These are phyloP conservation scores for Curvularia eragrostidis DNA, from an alignment of 2,329 filamentous ascomycete genomes.

Conservation along the genomic window DNA sequence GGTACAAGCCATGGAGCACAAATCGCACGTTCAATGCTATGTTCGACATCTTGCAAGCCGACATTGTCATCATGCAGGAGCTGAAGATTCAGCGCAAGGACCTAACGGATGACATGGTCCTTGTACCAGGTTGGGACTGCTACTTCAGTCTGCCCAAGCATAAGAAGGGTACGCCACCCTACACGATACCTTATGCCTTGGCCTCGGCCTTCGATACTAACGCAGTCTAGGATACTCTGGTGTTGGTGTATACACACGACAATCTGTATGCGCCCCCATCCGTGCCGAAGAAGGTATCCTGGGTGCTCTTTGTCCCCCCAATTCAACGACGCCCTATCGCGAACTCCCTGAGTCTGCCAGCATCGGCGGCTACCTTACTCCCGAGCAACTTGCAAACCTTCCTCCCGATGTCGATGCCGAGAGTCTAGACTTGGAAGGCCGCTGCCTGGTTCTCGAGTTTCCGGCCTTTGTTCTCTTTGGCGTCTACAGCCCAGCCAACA, in stretches of 20 bases:
- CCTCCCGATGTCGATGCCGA: slow-evolving; percentile 65
- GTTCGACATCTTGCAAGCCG: slow-evolving; percentile 91
- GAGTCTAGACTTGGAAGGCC: slow-evolving; percentile 85
- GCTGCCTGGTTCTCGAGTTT: slow-evolving; percentile 90
- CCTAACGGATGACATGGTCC: slow-evolving; percentile 91
- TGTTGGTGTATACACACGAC: slow-evolving; percentile 94
- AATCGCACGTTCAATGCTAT: slow-evolving; percentile 66
- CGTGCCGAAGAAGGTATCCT: slow-evolving; percentile 93
- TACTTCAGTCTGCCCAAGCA: slow-evolving; percentile 92
- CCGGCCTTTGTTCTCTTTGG: slow-evolving; percentile 93
- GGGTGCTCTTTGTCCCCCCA: slow-evolving; percentile 77
- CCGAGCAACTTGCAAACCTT: slow-evolving; percentile 68
- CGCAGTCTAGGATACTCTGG: slow-evolving; percentile 80
- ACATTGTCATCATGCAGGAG: slow-evolving; percentile 95
- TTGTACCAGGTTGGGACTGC: slow-evolving; percentile 94
- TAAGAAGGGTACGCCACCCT: slow-evolving; percentile 75
- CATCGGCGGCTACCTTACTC: slow-evolving; percentile 86
- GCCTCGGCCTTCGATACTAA: slow-evolving; percentile 19
- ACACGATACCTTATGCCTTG: not conserved
- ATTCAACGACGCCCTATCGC: slow-evolving; percentile 72
- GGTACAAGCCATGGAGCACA: slow-evolving; percentile 60
- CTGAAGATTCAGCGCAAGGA: slow-evolving; percentile 96
- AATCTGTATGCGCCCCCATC: slow-evolving; percentile 81
- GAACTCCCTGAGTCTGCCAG: slow-evolving; percentile 75
- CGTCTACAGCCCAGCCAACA: slow-evolving; percentile 88